A percentile compares a stretch with the other conserved stretches of the same genome.
Evolutionary conservation across 2,329 filamentous ascomycete species (phyloP).

Genomic region (Lecanosticta acicola): DNA sequence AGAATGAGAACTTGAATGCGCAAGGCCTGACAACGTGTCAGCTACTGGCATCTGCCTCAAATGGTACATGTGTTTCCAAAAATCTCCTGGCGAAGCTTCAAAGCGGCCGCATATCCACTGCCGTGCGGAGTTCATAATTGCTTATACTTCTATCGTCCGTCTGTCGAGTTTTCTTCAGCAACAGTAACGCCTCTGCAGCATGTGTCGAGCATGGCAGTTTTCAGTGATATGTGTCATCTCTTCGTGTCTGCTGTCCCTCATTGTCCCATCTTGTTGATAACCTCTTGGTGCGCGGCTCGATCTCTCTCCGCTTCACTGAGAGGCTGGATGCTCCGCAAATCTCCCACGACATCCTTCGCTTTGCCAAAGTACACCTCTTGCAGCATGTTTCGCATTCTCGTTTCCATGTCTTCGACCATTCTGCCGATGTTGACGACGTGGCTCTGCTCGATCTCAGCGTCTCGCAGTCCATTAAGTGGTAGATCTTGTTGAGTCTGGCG

Average conservation of each 20-base stretch:
- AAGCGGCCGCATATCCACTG: no score
- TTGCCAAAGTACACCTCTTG: slow-evolving; percentile 99
- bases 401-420: slow-evolving; percentile 97
- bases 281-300: slow-evolving; percentile 77
- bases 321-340: slow-evolving; percentile 79
- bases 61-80: no score
- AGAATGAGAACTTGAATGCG: no score
- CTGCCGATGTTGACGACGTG: slow-evolving; percentile 94
- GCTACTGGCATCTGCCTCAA: no score
- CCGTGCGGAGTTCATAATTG: no score
- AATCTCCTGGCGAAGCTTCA: no score
- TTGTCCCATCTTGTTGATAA: slow-evolving; percentile 58
- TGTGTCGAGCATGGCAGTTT: no score
- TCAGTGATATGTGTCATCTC: background rate
- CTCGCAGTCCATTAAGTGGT: slow-evolving; percentile 51
- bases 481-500: slow-evolving; percentile 90
- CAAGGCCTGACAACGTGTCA: no score
- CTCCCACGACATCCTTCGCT: slow-evolving; percentile 95
- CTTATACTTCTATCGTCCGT: no score
- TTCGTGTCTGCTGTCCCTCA: slow-evolving; percentile 1
- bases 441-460: slow-evolving; percentile 70
- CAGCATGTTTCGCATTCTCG: slow-evolving; percentile 96
- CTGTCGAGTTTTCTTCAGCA: no score
- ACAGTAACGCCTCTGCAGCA: no score
- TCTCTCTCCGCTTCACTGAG: slow-evolving; percentile 81